Evolutionary conservation across 495 filamentous ascomycete genomes (phyloP).

Genomic region (Neurospora sp.): DNA sequence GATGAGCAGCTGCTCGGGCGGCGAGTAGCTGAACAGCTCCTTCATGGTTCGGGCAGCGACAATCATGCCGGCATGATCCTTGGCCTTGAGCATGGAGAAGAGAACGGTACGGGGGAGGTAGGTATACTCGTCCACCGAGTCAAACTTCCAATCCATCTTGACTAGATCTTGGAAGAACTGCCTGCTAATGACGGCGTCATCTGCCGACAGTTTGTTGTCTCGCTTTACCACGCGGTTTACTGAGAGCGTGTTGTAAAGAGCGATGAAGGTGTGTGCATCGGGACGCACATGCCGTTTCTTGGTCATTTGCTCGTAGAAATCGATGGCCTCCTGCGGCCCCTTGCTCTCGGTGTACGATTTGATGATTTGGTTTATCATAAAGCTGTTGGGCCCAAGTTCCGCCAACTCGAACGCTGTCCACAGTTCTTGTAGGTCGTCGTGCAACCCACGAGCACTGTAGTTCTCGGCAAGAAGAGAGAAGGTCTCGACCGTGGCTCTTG

Average conservation of each 20-base stretch:
- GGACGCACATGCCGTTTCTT: conserved; percentile 36
- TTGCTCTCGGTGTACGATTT: conserved; percentile 47
- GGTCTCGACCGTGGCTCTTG: conserved; percentile 59
- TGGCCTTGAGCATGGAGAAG: conserved; percentile 34
- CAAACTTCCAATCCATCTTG: conserved; percentile 22
- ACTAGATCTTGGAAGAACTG: conserved; percentile 55
- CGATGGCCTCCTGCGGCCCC: conserved; percentile 41
- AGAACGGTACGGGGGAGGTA: conserved; percentile 33
- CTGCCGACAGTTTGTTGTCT: conserved; percentile 28
- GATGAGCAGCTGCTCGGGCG: conserved; percentile 30
- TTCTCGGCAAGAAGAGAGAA: conserved; percentile 66
- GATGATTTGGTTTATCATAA: conserved; percentile 68
- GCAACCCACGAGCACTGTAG: conserved; percentile 52
- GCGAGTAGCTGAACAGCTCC: conserved; percentile 41
- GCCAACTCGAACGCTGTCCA: conserved; percentile 46
- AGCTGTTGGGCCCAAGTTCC: conserved; percentile 54
- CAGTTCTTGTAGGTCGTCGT: conserved; percentile 46
- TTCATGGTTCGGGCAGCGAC: conserved; percentile 49
- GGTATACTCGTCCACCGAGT: conserved; percentile 20
- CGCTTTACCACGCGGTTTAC: conserved; percentile 33
- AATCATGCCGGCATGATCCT: conserved; percentile 45
- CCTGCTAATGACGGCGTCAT: conserved; percentile 43
- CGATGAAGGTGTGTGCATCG: conserved; percentile 60
- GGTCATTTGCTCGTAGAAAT: conserved; percentile 41
- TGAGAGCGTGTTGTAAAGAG: conserved; percentile 48